Conservation (phyloP, 129 eudicot species). For the Flaveria linearis region DNA sequence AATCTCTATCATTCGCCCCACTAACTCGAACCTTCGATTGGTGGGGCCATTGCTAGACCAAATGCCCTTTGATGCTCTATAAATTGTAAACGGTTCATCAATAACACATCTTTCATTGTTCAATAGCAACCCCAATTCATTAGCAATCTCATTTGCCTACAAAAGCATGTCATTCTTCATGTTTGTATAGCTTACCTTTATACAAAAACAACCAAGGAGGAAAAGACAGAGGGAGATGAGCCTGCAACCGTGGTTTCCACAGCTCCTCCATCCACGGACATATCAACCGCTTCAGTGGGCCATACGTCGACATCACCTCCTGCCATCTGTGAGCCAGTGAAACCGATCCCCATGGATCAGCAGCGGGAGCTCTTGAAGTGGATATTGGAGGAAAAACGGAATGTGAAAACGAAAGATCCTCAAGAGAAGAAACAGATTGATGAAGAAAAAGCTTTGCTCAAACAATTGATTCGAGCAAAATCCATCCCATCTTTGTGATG, state of each 20-base stretch:
- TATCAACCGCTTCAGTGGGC: slow-evolving; percentile 35
- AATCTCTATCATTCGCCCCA: too few species aligned
- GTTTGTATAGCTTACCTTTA: slow-evolving; percentile 57
- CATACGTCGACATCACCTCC: slow-evolving; percentile 31
- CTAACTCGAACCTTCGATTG: too few species aligned
- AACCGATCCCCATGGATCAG: slow-evolving; percentile 66
- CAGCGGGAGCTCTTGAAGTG: slow-evolving; percentile 93
- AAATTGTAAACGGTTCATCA: too few species aligned
- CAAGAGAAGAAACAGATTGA: slow-evolving; percentile 76
- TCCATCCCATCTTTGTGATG: slow-evolving; percentile 67
- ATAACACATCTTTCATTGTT: too few species aligned
- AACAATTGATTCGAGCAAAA: slow-evolving; percentile 82
- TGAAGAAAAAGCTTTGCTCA: slow-evolving; percentile 85
- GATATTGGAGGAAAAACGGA: slow-evolving; percentile 95
- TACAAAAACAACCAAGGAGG: slow-evolving; percentile 57
- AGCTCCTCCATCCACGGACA: slow-evolving; percentile 34
- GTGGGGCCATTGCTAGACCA: too few species aligned
- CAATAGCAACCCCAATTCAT: background rate
- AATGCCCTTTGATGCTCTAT: too few species aligned
- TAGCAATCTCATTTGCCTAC: background rate
- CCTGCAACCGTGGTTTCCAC: slow-evolving; percentile 28
- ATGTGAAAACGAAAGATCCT: slow-evolving; percentile 70
- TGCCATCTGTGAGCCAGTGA: slow-evolving; percentile 35
- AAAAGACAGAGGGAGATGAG: slow-evolving; percentile 37
- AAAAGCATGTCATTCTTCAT: background rate